phyloP scores from a whole-genome alignment of 305 asterid genomes.

The Lippia alba region DNA sequence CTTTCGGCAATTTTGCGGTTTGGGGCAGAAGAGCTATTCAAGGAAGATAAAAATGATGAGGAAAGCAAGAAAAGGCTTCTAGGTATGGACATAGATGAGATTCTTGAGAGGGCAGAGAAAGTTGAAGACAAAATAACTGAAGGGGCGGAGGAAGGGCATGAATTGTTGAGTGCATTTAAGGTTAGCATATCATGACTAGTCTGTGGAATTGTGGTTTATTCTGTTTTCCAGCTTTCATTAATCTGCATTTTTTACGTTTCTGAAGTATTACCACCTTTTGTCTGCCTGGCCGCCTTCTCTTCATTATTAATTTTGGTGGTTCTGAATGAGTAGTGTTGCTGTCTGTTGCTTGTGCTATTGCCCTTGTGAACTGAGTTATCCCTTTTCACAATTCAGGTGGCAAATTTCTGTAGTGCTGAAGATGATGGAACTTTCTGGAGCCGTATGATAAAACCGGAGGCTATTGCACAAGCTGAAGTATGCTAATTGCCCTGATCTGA shows the following conservation, averaged over 20 bases:
- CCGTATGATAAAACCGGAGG: constrained; percentile 99
- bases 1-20: constrained; percentile 97
- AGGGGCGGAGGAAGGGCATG: constrained; percentile 72
- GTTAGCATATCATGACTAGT: constrained; percentile 45
- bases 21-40: constrained; percentile 98
- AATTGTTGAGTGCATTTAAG: constrained; percentile 93
- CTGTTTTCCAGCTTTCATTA: constrained; percentile 20
- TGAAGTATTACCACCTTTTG: constrained; percentile 27
- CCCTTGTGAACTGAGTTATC: constrained; percentile 26
- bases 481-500: constrained; percentile 32
- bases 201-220: constrained; percentile 25
- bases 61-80: constrained; percentile 96
- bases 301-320: too few species aligned
- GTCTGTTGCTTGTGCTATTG: constrained; percentile 24
- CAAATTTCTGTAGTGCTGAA: constrained; percentile 93
- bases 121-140: constrained; percentile 85
- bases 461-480: constrained; percentile 84
- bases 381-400: constrained; percentile 67
- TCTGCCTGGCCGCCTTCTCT: constrained; percentile 8
- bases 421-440: constrained; percentile 99
- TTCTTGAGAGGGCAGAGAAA: constrained; percentile 99
- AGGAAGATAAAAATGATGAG: constrained; percentile 93
- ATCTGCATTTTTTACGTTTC: background rate
- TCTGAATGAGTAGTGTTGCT: background rate
- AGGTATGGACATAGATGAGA: constrained; percentile 95